Evolutionary conservation across 164 flowering plant genomes (phyloP).

Genomic region (Dillenia suffruticosa): DNA sequence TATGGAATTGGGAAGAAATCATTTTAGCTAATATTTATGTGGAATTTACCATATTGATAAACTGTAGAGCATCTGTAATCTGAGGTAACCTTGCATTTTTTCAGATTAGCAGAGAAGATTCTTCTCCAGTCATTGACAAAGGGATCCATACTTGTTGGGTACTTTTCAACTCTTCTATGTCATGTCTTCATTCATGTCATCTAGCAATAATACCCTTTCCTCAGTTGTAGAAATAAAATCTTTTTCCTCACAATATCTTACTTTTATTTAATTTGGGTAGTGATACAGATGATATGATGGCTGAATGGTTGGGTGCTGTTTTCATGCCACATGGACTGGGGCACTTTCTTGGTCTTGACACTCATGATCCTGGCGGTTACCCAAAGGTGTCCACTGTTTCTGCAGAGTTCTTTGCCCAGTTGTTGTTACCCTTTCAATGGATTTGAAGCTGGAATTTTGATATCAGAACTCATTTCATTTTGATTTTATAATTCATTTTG

Average conservation of each 20-base stretch:
- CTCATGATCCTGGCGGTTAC: conserved; percentile 98
- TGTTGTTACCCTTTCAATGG: too few relatives aligned
- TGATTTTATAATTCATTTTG: not conserved
- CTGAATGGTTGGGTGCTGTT: conserved; percentile 75
- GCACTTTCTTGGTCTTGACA: conserved; percentile 87
- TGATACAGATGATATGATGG: conserved; percentile 81
- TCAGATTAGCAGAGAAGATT: conserved; percentile 78
- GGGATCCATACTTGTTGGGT: conserved; percentile 69
- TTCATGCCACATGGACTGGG: conserved; percentile 99
- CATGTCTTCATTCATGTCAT: too few relatives aligned
- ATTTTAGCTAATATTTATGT: too few relatives aligned
- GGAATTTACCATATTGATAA: too few relatives aligned
- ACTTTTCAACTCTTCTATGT: conserved; percentile 6
- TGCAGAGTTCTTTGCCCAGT: too few relatives aligned
- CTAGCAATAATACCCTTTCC: too few relatives aligned
- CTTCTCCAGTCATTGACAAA: conserved; percentile 62
- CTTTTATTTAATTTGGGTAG: conserved; percentile 23
- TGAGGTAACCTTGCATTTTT: not conserved
- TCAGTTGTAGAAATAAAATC: too few relatives aligned
- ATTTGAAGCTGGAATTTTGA: not conserved
- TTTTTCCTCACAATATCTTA: too few relatives aligned
- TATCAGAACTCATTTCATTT: not conserved
- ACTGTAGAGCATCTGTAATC: too few relatives aligned
- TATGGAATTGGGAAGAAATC: too few relatives aligned
- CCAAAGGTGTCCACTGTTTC: conserved; percentile 33